These are phyloP conservation scores for Colletotrichum destructivum DNA, from an alignment of 2,329 filamentous ascomycete genomes.

Conservation along the genomic window DNA sequence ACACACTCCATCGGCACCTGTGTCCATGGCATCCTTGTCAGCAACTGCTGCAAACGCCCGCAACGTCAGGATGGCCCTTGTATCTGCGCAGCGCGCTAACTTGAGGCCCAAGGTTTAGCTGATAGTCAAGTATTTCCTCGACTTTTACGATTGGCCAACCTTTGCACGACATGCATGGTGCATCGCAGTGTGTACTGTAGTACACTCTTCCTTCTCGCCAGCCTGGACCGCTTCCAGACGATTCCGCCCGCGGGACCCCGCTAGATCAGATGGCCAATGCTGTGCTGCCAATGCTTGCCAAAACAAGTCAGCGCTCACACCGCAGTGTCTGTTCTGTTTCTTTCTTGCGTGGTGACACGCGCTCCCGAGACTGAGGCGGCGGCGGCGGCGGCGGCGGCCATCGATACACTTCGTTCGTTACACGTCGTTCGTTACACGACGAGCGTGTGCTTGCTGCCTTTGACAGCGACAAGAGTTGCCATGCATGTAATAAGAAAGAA, in stretches of 20 bases:
- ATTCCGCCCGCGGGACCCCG: constrained; percentile 3
- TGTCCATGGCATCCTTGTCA: constrained; percentile 3
- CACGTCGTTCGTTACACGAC: not conserved
- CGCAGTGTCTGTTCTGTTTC: constrained; percentile 9
- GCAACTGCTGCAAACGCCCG: not conserved
- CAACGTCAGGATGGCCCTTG: constrained; percentile 5
- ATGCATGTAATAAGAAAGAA: constrained; percentile 12
- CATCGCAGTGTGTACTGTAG: no score
- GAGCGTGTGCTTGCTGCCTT: not conserved
- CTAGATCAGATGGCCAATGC: constrained; percentile 24
- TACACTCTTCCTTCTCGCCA: not conserved
- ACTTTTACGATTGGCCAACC: not conserved
- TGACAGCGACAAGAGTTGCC: not conserved
- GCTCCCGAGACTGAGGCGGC: not conserved
- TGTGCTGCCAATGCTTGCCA: constrained; percentile 26
- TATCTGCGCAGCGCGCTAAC: not conserved
- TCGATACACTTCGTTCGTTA: not conserved
- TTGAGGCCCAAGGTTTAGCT: not conserved
- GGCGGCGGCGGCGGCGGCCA: not conserved
- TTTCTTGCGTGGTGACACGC: not conserved
- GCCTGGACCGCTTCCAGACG: not conserved
- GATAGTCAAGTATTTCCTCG: not conserved
- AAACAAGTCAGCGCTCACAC: not conserved
- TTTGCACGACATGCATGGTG: constrained; percentile 1
- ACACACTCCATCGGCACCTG: constrained; percentile 7